Evolutionary conservation across 2,329 filamentous ascomycete species (phyloP), one percentile per base, ranked within the genome.

Genomic region (Pyrenochaeta sp.): DNA sequence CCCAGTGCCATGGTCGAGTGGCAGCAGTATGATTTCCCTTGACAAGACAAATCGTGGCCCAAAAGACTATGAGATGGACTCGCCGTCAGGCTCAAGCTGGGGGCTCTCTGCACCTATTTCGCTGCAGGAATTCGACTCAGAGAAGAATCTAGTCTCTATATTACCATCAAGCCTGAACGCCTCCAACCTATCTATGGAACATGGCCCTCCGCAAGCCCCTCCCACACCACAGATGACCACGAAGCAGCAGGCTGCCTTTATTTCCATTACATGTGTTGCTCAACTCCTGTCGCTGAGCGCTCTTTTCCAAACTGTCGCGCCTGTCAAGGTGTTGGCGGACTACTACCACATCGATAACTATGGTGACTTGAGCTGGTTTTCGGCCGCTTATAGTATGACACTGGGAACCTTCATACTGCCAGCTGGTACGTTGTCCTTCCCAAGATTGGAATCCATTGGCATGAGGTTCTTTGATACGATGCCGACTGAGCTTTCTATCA

Each of bases 361-460:
- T 9, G 72, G 70, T 10, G 69, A 69, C 5, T 13, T 27, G 4
- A 27, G 24, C 27, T 80, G 77, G 77, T 68, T 77, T 34, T 69
- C 76, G 27, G 75, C 77, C 3, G 71, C 73, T 6, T 80, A 75
- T 56, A 72, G 71, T 36, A 66, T 80, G 45, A 76, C 74, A 1
- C 72, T 76, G 10, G 77, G 77, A 6, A 78, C 75, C 3, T 78
- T 79, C 55, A 78, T 80, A 37, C 68, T 80, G 13, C 62, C 75
- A 7, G 72, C 76, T 3, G 77, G 24, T 27, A 27, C 9, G 24
- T 27, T 11, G 5, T 27, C 10, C 14, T 10, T 27, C 9, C n/a
- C n/a, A n/a, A n/a, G n/a, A n/a, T n/a, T n/a, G n/a, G n/a, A n/a
- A n/a, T n/a, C n/a, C n/a, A n/a, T n/a, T n/a, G n/a, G n/a, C n/a